A percentile compares a stretch with the other conserved stretches of the same genome.
These are phyloP conservation scores for Fusarium miscanthi DNA, from an alignment of 2,329 filamentous ascomycete species.

Conservation along the genomic window DNA sequence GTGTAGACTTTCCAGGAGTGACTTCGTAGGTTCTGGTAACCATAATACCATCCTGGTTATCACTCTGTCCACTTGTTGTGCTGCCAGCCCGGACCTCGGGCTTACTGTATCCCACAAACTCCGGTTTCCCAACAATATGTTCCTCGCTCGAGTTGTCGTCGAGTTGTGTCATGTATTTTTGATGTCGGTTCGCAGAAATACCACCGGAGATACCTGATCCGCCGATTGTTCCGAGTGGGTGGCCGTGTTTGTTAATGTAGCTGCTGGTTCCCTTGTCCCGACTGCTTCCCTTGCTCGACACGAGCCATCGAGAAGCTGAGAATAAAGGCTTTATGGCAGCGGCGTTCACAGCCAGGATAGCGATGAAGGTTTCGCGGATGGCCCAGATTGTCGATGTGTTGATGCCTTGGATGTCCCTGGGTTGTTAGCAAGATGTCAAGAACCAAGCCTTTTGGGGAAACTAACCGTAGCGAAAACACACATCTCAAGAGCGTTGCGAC, in stretches of 20 bases:
- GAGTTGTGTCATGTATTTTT: constrained; percentile 41
- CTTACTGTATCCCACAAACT: constrained; percentile 35
- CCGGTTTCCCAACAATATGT: constrained; percentile 43
- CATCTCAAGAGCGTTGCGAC: constrained; percentile 56
- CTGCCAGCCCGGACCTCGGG: constrained; percentile 38
- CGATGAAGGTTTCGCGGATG: constrained; percentile 58
- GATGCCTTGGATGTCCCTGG: constrained; percentile 49
- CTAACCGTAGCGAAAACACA: constrained; percentile 49
- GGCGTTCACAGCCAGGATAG: constrained; percentile 57
- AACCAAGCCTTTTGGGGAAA: accelerated
- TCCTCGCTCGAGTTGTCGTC: constrained; percentile 50
- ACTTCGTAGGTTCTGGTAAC: constrained; percentile 44
- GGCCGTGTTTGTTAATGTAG: constrained; percentile 42
- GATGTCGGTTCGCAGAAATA: constrained; percentile 19
- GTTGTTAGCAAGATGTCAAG: neutral
- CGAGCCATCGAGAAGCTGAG: constrained; percentile 48
- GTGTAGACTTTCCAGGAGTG: constrained; percentile 36
- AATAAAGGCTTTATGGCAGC: constrained; percentile 56
- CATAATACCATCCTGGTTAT: constrained; percentile 38
- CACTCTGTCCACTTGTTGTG: constrained; percentile 32
- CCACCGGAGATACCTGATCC: constrained; percentile 29
- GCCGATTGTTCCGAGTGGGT: constrained; percentile 44
- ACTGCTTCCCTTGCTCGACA: constrained; percentile 48
- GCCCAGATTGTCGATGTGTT: constrained; percentile 56
- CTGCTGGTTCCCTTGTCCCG: constrained; percentile 40